Base-by-base conservation (phyloP, 257 asterid genomes). In the Ligustrum vulgare region DNA sequence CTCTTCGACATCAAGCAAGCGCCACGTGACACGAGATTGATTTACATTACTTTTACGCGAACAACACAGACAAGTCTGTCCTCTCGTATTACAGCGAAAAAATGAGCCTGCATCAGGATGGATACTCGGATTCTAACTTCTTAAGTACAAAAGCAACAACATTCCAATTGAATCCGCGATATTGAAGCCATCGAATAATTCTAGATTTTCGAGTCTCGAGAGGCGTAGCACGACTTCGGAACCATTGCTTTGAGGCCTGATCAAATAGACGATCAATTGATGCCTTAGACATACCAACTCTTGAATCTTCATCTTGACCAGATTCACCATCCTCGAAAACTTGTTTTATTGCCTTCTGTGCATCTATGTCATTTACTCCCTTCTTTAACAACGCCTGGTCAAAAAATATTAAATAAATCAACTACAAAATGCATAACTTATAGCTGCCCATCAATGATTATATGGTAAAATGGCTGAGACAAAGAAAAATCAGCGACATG, bases 231-330 rank as follows among this genome's bases (percentile, higher is more conserved):
- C 58, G 75, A 77, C 97, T 89, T 71, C 90, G 84, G 77, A 75
- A 84, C 98, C 98, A 92, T 79, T 92, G 97, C 86, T 92, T 94
- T 18, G 89, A 89, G 72, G 92, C 93, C 86, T 86, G 93, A 22
- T 66, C 81, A 45, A 80, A 83, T 64, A 94, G 84, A 70, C 84
- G 96, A 77, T 90, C 95, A 51, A 91, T 71, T 43, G 97, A 86
- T 33, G 63, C 80, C 85, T 83, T 89, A 18, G 98, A 92, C 89
- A 94, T 84, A 28, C 86, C 86, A 76, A 75, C 78, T 65, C 79
- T 87, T 43, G 87, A 78, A 80, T 84, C 90, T 22, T 83, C 79
- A 23, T 86, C 92, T 77, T 33, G 94, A 39, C 37, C 67, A 22
- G 75, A 78, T 69, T 83, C 85, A 9, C 62, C 67, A 28, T 84